These are phyloP conservation scores for Lasiodiplodia sp. DNA, from an alignment of 2,329 filamentous ascomycete species.

Conservation along the genomic window DNA sequence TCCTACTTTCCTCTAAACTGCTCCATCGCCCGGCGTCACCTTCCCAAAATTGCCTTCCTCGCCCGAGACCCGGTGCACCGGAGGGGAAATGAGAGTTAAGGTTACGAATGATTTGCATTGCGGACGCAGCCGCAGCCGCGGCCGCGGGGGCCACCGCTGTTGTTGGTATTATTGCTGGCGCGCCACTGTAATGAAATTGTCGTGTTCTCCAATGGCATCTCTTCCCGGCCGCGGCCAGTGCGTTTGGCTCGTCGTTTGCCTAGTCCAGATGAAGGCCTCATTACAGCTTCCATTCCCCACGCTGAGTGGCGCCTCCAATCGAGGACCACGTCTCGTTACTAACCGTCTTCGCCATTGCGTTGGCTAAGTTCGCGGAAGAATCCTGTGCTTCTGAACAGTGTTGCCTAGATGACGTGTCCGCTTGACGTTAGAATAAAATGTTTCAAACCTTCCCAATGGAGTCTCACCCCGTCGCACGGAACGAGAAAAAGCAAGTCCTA, in stretches of 20 bases:
- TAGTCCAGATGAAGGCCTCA: not conserved
- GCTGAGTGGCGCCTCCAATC: not conserved
- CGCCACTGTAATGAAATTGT: constrained; percentile 1
- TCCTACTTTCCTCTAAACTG: not conserved
- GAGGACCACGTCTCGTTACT: not conserved
- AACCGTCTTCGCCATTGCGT: not conserved
- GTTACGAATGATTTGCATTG: constrained; percentile 2
- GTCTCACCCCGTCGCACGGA: constrained; percentile 3
- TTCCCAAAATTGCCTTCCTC: not conserved
- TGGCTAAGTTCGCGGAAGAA: not conserved
- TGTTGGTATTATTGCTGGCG: not conserved
- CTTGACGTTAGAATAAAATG: constrained; percentile 23
- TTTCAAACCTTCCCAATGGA: constrained; percentile 11
- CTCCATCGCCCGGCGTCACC: not conserved
- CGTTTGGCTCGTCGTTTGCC: not conserved
- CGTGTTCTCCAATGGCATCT: not conserved
- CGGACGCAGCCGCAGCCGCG: not conserved
- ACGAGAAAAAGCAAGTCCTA: not conserved
- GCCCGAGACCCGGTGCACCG: not conserved
- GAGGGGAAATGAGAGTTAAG: constrained; percentile 2
- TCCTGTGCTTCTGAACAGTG: not conserved
- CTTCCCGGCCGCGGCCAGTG: not conserved
- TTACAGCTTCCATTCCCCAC: not conserved
- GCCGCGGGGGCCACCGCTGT: not conserved
- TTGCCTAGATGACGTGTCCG: not conserved